Evolutionary conservation across 768 basidiomycete species (phyloP), one percentile per base, ranked within the genome.

Genomic region (Mycena olivaceomarginata): DNA sequence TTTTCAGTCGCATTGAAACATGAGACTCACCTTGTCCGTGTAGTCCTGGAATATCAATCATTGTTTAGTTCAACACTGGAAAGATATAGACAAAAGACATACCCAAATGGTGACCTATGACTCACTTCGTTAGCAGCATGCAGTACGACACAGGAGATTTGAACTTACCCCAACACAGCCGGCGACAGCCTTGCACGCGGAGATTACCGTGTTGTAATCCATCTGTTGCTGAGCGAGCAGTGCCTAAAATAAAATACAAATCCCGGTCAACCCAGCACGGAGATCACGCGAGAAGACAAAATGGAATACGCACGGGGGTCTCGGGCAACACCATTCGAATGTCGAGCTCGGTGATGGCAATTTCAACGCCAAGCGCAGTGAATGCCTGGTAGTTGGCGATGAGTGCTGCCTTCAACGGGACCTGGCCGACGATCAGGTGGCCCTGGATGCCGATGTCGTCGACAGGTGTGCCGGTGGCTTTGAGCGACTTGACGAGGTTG

Each of bases 311-410:
- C 3, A 31, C 31, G n/a, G 31, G 31, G 31, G 31, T 31, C 31
- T 85, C 86, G 10, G 92, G 92, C 10, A 90, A 84, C 8, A 86
- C 86, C 87, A 92, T 91, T 56, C 93, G 87, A 79, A 92, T 91
- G 80, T 94, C 93, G 64, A 94, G 88, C 81, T 93, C 93, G 1
- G 93, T 94, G 78, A 94, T 89, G 11, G 93, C 93, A 39, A 93
- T 90, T 78, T 94, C 93, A 56, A 94, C 85, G 5, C 93, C 93
- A 31, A 93, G 89, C 18, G 88, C 88, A 10, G 90, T 88, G 81
- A 94, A 90, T 70, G 88, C 85, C 74, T 89, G 82, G 68, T 93
- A 84, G 74, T 91, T 90, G 4, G 86, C 82, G 72, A 89, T 85
- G 51, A 94, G 81, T 18, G 84, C 71, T 1, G 66, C 77, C 70